Evolutionary conservation across 257 asterid genomes (phyloP).

Genomic region (Voacanga thouarsii): DNA sequence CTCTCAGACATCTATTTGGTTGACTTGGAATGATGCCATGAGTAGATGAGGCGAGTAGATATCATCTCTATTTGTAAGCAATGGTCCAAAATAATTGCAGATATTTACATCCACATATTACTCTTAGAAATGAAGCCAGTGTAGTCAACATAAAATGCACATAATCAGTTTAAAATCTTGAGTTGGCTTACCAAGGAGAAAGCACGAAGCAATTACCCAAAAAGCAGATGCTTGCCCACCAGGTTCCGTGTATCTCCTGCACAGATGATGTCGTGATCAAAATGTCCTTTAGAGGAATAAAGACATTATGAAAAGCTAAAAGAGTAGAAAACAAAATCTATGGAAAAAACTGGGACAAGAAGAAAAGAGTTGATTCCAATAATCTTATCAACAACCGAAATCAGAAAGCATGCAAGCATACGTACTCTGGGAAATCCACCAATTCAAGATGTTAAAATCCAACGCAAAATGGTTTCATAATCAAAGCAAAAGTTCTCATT

Average conservation of each 20-base stretch:
- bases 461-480: neutral
- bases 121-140: neutral
- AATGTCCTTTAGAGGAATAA: neutral
- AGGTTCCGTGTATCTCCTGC: neutral
- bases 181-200: neutral
- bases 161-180: neutral
- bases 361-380: neutral
- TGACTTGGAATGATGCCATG: neutral
- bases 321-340: neutral
- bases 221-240: neutral
- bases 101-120: no score
- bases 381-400: neutral
- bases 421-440: neutral
- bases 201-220: neutral
- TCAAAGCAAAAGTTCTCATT: neutral
- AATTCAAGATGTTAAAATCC: neutral
- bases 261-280: no score
- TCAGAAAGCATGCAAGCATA: neutral
- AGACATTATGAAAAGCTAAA: neutral
- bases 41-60: neutral
- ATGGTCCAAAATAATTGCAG: no score
- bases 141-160: neutral
- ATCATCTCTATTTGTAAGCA: neutral
- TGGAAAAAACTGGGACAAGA: neutral
- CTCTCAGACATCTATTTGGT: neutral